These are phyloP conservation scores for Isochrysis galbana DNA, from an alignment of 78 protist genomes.

Conservation along the genomic window DNA sequence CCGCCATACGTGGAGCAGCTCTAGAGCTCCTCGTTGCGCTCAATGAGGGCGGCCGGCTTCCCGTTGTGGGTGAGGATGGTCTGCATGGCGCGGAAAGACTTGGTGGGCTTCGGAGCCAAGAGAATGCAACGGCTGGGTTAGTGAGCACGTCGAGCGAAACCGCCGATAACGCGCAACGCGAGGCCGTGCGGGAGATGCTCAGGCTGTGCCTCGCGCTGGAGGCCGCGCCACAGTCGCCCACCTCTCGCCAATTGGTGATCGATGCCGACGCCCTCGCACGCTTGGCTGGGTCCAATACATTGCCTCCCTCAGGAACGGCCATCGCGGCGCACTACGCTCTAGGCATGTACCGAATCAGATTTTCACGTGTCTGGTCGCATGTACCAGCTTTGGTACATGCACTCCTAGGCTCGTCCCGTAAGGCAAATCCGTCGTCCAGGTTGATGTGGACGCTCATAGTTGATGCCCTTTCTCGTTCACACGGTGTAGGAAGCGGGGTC, in stretches of 20 bases:
- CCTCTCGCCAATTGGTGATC: background rate
- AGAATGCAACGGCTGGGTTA: too few species aligned
- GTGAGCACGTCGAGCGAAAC: too few species aligned
- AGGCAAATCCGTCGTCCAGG: too few species aligned
- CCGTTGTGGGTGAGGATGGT: too few species aligned
- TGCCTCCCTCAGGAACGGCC: background rate
- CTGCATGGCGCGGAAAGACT: too few species aligned
- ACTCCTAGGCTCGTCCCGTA: background rate
- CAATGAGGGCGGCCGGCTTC: too few species aligned
- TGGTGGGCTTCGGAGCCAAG: too few species aligned
- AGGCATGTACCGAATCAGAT: background rate
- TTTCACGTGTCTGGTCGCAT: background rate
- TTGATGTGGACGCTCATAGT: background rate
- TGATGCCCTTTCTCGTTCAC: background rate
- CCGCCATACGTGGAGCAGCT: too few species aligned
- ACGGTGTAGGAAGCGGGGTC: background rate
- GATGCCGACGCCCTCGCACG: background rate
- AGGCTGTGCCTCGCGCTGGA: background rate
- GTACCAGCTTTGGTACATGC: background rate
- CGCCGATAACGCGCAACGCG: too few species aligned
- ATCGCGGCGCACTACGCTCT: background rate
- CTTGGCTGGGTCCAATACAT: background rate
- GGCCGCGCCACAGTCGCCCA: background rate
- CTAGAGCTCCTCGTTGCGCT: too few species aligned
- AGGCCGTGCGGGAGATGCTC: background rate